Base-by-base conservation (phyloP, 164 flowering plant species). In the Magnolia officinalis region DNA sequence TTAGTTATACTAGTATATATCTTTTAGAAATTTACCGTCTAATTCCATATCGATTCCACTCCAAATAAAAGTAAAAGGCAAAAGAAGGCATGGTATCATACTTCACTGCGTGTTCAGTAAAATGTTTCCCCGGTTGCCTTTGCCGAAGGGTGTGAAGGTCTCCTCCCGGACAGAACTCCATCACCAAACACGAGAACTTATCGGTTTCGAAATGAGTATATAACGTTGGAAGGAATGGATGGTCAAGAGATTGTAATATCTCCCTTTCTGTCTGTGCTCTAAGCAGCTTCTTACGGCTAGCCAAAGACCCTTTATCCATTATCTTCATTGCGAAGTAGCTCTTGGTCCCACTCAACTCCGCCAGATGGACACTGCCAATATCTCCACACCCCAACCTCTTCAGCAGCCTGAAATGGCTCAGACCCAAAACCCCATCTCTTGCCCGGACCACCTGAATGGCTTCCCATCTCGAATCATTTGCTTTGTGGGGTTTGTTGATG, bases 121-220 rank as follows among this genome's bases (percentile, higher is more conserved):
- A 93, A 80, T 88, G 85, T 82, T 93, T 93, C 73, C 93, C 96
- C 1, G 88, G 95, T 72, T 93, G 98, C 82, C 88, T 89, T 81
- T 93, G 98, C 73, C 96, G 81, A 67, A 93, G 90, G 11, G 92
- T 88, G 77, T 93, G 98, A 85, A 93, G 79, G 77, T 93, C 96
- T 24, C 98, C 98, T 52, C 98, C 98, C 16, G 95, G 96, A 80
- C 98, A 93, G 80, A 90, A 93, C 85, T 93, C 96, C 98, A 93
- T 91, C 26, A 93, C 96, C 81, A 93, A 84, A 75, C 98, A 93
- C 1, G 96, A 90, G 77, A 90, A 91, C 65, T 91, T 93, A 14
- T 91, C 98, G 0, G 95, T 90, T 80, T 90, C 95, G 78, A 92
- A 92, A 77, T 91, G 96, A n/a, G 91, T 82, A 77, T 91, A 93